Base-by-base conservation (phyloP, 169 alveolate genomes). In the Eimeria zaria region DNA sequence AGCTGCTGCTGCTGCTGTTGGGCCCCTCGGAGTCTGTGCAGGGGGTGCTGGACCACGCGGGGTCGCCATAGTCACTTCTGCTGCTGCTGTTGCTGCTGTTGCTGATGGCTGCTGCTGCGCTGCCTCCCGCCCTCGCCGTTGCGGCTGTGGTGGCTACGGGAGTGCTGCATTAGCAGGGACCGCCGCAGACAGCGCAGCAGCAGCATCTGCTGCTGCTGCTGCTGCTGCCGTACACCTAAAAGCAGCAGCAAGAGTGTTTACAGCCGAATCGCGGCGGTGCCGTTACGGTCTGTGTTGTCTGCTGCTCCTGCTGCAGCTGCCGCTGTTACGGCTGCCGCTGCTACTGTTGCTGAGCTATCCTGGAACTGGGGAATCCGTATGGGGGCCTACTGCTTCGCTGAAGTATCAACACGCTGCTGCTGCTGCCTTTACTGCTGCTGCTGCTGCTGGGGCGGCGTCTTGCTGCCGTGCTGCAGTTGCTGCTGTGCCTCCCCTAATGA, bases 31-130 rank as follows among this genome's bases (percentile, higher is more conserved):
- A 41, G 88, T 78, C 88, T 78, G 88, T 78, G 88, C 88, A 48
- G 88, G 88, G 88, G 88, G 88, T 24, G 88, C 36, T 7, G 88
- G 67, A 51, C 88, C 64, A 46, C 88, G 88, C 62, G 88, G 88
- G 53, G 88, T 78, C 88, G 88, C 88, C 88, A 78, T 78, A 51
- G 8, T 78, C 67, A 78, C 73, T 12, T 1, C 2, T 62, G 30
- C 73, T 62, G 73, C 36, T 62, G 1, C 30, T 62, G 73, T 46
- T 78, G 88, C 30, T 41, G 64, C 64, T 74, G 85, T 60, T 76
- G 87, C 87, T 39, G 60, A 24, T 30, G n/a, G 88, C 88, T 78
- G 88, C 88, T 41, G 88, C 88, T 78, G 88, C 41, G 67, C 67
- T n/a, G 88, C 60, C 67, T 41, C 41, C 88, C 88, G 4, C 88